Conservation (phyloP, 176 grass and related monocot species). For the Paspalum notatum region DNA sequence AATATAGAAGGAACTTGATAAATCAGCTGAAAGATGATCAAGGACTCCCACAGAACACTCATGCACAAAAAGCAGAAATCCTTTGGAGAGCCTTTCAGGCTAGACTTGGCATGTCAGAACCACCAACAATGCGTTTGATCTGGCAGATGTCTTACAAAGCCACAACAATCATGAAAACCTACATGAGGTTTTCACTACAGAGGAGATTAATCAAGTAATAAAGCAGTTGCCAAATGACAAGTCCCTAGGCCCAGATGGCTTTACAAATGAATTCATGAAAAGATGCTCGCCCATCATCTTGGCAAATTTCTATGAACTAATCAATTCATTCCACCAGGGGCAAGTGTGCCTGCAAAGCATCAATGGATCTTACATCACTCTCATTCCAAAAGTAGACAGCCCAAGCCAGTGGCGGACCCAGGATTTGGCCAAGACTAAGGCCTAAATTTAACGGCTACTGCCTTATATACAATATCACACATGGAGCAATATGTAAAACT, state of each 20-base stretch:
- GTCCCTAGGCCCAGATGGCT: not conserved
- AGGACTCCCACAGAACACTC: fast-evolving
- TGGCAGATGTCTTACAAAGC: fast-evolving
- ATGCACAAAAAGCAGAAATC: too few species aligned
- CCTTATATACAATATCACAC: too few species aligned
- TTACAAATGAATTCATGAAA: not conserved
- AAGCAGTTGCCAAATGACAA: not conserved
- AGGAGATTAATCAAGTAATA: not conserved
- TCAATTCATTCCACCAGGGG: fast-evolving
- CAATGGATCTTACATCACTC: fast-evolving
- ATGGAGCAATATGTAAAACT: too few species aligned
- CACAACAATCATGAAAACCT: fast-evolving
- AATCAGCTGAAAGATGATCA: too few species aligned
- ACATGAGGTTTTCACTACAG: too few species aligned
- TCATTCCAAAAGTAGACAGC: fast-evolving
- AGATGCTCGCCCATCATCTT: fast-evolving
- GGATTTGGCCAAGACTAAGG: too few species aligned
- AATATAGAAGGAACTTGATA: too few species aligned
- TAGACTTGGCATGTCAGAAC: too few species aligned
- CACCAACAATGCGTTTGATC: too few species aligned
- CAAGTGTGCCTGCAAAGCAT: not conserved
- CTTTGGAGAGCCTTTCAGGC: too few species aligned
- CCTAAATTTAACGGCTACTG: too few species aligned
- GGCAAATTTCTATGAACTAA: not conserved
- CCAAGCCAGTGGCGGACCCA: too few species aligned